phyloP scores from a whole-genome alignment of 495 filamentous ascomycete genomes.

The Lineolata rhizophorae region DNA sequence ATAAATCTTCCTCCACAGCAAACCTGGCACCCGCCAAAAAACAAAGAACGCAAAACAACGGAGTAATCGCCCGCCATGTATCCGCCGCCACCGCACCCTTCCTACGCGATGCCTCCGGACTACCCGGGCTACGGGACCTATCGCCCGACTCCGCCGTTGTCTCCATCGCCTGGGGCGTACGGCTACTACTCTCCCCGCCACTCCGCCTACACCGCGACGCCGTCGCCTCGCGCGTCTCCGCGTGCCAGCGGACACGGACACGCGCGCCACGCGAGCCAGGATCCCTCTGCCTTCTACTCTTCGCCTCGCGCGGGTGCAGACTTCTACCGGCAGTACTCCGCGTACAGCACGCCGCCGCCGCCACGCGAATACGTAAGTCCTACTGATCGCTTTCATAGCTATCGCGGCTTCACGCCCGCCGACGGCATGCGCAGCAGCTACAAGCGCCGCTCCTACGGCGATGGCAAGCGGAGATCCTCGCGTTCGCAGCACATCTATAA shows the following conservation, averaged over 20 bases:
- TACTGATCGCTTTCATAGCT: background rate
- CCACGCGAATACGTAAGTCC: background rate
- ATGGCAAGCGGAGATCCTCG: constrained; percentile 15
- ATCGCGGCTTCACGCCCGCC: constrained; percentile 3
- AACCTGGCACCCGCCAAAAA: too few relatives aligned
- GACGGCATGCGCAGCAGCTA: constrained; percentile 3
- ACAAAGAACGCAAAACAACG: too few relatives aligned
- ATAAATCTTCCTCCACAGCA: too few relatives aligned
- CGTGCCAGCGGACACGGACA: too few relatives aligned
- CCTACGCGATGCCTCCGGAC: too few relatives aligned
- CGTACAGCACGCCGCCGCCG: background rate
- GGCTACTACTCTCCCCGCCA: constrained; percentile 19
- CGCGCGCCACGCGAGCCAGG: constrained; percentile 16
- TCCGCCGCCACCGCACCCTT: too few relatives aligned
- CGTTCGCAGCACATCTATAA: constrained; percentile 15
- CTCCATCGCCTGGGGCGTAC: constrained; percentile 11
- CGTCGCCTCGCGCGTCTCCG: constrained; percentile 14
- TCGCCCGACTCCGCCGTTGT: too few relatives aligned
- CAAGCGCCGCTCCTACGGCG: constrained; percentile 10
- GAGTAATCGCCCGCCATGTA: too few relatives aligned
- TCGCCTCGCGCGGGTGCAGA: constrained; percentile 1
- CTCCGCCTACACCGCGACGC: constrained; percentile 12
- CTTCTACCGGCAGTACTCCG: background rate
- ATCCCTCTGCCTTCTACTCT: constrained; percentile 7
- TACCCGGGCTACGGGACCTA: too few relatives aligned